Conservation (phyloP, 2,329 filamentous ascomycete species). For the Lecanosticta acicola region DNA sequence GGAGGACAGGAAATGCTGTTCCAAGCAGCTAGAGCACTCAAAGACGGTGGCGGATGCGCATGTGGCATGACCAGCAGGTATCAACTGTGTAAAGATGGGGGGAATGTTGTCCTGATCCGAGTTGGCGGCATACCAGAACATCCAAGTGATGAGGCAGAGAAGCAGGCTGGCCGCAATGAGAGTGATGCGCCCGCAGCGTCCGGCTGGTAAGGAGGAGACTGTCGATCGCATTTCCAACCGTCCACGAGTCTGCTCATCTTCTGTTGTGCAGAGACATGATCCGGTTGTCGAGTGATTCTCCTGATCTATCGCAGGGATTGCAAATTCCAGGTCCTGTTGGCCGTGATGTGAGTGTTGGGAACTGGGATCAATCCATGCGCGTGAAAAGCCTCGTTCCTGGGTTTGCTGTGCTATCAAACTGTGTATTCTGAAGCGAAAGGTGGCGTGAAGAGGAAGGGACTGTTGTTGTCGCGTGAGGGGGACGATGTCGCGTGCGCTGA, state of each 20-base stretch:
- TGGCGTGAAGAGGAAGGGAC: too few species aligned
- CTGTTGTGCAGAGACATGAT: too few species aligned
- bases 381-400: background rate
- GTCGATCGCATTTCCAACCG: background rate
- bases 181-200: conserved; percentile 6
- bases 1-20: conserved; percentile 6
- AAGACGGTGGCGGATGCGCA: conserved; percentile 17
- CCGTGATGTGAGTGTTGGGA: too few species aligned
- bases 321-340: too few species aligned
- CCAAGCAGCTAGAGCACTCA: conserved; percentile 17
- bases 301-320: background rate
- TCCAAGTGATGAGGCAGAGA: conserved; percentile 10
- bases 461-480: too few species aligned
- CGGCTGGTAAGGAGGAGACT: conserved; percentile 5
- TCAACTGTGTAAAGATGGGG: conserved; percentile 17
- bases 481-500: too few species aligned
- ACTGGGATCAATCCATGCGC: background rate
- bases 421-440: background rate
- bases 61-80: conserved; percentile 21
- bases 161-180: conserved; percentile 9
- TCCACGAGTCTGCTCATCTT: background rate
- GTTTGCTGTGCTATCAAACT: background rate
- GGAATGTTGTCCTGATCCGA: conserved; percentile 19
- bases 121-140: conserved; percentile 20
- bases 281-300: too few species aligned